phyloP scores from a whole-genome alignment of 768 basidiomycete genomes.

The Mycena floridula region DNA sequence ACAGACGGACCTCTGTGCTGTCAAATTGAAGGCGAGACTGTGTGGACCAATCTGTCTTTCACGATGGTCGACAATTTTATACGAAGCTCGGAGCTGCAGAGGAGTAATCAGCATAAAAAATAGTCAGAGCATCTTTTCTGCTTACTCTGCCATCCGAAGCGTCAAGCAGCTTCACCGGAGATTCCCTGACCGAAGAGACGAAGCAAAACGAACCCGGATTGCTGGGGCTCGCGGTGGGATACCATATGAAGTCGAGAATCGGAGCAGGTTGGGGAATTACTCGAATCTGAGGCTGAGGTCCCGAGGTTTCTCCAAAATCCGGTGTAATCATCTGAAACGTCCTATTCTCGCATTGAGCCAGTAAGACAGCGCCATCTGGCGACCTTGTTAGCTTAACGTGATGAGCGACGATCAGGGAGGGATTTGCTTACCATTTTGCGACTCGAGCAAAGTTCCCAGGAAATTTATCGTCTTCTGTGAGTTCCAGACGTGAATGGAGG shows the following conservation, averaged over 20 bases:
- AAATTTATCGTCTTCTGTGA: constrained; percentile 17
- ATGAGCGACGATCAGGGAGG: not conserved
- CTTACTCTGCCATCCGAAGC: constrained; percentile 69
- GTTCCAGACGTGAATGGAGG: constrained; percentile 3
- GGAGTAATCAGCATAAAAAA: not conserved
- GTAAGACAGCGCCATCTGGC: constrained; percentile 62
- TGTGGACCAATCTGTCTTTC: constrained; percentile 89
- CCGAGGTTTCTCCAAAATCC: constrained; percentile 7
- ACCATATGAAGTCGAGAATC: constrained; percentile 80
- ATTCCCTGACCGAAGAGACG: constrained; percentile 75
- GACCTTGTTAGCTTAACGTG: constrained; percentile 41
- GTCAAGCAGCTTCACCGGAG: constrained; percentile 81
- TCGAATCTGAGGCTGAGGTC: not conserved
- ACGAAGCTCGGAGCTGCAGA: constrained; percentile 80
- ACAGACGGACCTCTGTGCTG: constrained; percentile 52
- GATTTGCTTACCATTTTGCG: constrained; percentile 45
- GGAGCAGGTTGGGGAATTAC: constrained; percentile 55
- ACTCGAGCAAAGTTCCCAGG: constrained; percentile 45
- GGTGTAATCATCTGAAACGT: constrained; percentile 44
- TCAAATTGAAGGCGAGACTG: constrained; percentile 69
- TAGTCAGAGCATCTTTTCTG: too few species aligned
- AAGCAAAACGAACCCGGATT: constrained; percentile 75
- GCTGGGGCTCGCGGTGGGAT: constrained; percentile 59
- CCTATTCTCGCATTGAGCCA: constrained; percentile 70
- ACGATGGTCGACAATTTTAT: constrained; percentile 88